A percentile compares a stretch with the other conserved stretches of the same genome.
Evolutionary conservation across 345 rosid genomes (phyloP).

Genomic region (Aethionema arabicum): DNA sequence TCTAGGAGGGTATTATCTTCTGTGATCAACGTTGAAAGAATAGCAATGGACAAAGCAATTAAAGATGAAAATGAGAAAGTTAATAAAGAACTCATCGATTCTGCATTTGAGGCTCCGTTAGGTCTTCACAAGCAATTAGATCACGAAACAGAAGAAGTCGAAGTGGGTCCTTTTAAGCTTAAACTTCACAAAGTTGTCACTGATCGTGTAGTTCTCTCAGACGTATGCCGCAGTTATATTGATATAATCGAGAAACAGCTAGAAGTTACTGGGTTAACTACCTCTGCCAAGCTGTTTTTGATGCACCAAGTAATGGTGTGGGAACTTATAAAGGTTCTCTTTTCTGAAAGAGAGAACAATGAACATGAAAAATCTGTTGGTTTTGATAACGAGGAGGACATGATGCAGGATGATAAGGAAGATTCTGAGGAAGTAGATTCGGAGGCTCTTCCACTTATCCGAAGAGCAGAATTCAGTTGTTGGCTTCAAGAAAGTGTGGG

Average conservation of each 20-base stretch:
- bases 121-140: slow-evolving; percentile 64
- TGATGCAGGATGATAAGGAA: slow-evolving; percentile 82
- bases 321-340: slow-evolving; percentile 94
- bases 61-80: slow-evolving; percentile 64
- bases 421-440: slow-evolving; percentile 60
- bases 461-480: slow-evolving; percentile 92
- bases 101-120: slow-evolving; percentile 74
- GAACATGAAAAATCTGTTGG: slow-evolving; percentile 53
- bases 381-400: slow-evolving; percentile 84
- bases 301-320: slow-evolving; percentile 93
- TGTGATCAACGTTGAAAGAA: slow-evolving; percentile 68
- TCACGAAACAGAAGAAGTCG: slow-evolving; percentile 59
- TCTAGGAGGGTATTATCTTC: slow-evolving; percentile 64
- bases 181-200: slow-evolving; percentile 68
- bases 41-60: slow-evolving; percentile 82
- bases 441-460: slow-evolving; percentile 78
- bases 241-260: slow-evolving; percentile 77
- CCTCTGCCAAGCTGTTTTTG: slow-evolving; percentile 67
- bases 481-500: slow-evolving; percentile 94
- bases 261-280: slow-evolving; percentile 69
- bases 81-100: slow-evolving; percentile 67
- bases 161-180: slow-evolving; percentile 64
- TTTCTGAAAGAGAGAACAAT: slow-evolving; percentile 64
- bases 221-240: slow-evolving; percentile 73
- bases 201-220: slow-evolving; percentile 62